Percentiles rank a stretch among this genome's conserved stretches.
These are phyloP conservation scores for Globisporangium middletonii DNA, from an alignment of 352 stramenopile species.

Conservation along the genomic window DNA sequence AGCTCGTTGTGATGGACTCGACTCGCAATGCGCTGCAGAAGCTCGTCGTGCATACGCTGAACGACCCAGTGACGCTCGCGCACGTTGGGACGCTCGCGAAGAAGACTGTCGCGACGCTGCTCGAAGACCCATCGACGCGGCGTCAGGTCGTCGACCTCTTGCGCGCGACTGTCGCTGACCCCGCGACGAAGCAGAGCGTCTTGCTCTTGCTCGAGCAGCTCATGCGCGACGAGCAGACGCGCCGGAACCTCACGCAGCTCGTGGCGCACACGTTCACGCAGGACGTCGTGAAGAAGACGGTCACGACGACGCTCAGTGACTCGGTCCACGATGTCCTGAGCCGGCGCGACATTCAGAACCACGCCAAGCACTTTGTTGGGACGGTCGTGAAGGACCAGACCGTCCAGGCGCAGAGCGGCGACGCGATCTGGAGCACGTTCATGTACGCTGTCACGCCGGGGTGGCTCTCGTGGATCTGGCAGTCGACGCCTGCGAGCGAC, in stretches of 20 bases:
- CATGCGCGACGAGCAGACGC: slow-evolving; percentile 51
- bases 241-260: slow-evolving; percentile 49
- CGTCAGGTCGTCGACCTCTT: slow-evolving; percentile 53
- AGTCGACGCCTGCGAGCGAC: slow-evolving; percentile 12
- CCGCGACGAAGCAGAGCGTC: slow-evolving; percentile 38
- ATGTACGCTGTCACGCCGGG: slow-evolving; percentile 71
- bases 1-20: slow-evolving; percentile 67
- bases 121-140: slow-evolving; percentile 55
- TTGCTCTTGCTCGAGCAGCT: slow-evolving; percentile 55
- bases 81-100: slow-evolving; percentile 50
- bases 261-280: slow-evolving; percentile 62
- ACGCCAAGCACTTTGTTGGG: slow-evolving; percentile 81
- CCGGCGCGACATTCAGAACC: slow-evolving; percentile 64
- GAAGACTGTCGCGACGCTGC: slow-evolving; percentile 29
- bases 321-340: slow-evolving; percentile 76
- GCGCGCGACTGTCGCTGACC: slow-evolving; percentile 37
- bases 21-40: slow-evolving; percentile 45
- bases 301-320: slow-evolving; percentile 46
- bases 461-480: slow-evolving; percentile 79
- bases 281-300: slow-evolving; percentile 59
- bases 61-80: slow-evolving; percentile 48
- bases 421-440: slow-evolving; percentile 76
- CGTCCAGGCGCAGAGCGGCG: slow-evolving; percentile 67
- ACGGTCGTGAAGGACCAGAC: slow-evolving; percentile 78
- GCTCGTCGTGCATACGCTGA: slow-evolving; percentile 53